These are phyloP conservation scores for Rhizophora apiculata DNA, from an alignment of 345 rosid genomes.

Conservation along the genomic window DNA sequence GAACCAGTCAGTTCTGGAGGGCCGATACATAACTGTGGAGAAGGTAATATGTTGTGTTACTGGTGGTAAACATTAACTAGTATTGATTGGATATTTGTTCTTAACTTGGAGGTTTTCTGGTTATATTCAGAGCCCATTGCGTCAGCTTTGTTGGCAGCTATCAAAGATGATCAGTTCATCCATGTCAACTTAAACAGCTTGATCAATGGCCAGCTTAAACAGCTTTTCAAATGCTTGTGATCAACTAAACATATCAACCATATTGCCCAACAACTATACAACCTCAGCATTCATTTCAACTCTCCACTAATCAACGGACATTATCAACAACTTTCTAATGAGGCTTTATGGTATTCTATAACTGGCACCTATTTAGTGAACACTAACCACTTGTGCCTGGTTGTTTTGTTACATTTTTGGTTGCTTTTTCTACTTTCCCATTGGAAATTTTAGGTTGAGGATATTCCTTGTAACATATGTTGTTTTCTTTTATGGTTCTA, in stretches of 20 bases:
- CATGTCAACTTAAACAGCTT: slow-evolving; percentile 86
- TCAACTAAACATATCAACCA: slow-evolving; percentile 87
- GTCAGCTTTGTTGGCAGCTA: slow-evolving; percentile 98
- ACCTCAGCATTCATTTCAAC: slow-evolving; percentile 83
- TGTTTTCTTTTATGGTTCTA: neutral
- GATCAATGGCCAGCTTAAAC: slow-evolving; percentile 92
- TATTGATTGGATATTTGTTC: slow-evolving; percentile 39
- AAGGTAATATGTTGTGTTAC: slow-evolving; percentile 52
- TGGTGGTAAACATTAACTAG: slow-evolving; percentile 14
- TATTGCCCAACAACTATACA: slow-evolving; percentile 76
- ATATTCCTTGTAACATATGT: neutral
- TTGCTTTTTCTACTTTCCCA: neutral
- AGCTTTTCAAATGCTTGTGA: slow-evolving; percentile 92
- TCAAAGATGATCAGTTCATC: slow-evolving; percentile 91
- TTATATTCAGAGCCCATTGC: slow-evolving; percentile 83
- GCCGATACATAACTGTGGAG: slow-evolving; percentile 95
- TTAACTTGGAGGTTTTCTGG: slow-evolving; percentile 94
- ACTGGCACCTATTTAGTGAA: slow-evolving; percentile 42
- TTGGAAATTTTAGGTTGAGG: neutral
- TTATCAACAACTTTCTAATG: slow-evolving; percentile 85
- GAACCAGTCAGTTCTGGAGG: slow-evolving; percentile 94
- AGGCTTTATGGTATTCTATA: slow-evolving; percentile 67
- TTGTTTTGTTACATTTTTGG: slow-evolving; percentile 22
- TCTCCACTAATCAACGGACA: slow-evolving; percentile 98
- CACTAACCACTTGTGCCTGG: slow-evolving; percentile 23